A percentile compares a stretch with the other conserved stretches of the same genome.
phyloP scores from a whole-genome alignment of 23 red algal species.

The Gracilaria caudata region DNA sequence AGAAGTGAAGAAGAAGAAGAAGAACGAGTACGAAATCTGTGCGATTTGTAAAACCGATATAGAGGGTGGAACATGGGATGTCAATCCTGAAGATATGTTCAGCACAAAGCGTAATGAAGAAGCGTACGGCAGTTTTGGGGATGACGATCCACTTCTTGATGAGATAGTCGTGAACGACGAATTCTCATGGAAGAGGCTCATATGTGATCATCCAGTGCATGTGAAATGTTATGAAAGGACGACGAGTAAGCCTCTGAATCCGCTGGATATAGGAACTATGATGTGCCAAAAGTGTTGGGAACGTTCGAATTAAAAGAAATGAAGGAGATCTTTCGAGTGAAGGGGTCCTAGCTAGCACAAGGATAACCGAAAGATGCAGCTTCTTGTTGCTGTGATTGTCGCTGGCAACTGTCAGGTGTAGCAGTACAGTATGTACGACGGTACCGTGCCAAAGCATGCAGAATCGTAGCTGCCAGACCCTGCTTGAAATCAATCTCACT shows the following conservation, averaged over 20 bases:
- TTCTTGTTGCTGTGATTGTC: too few relatives aligned
- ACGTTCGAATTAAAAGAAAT: background rate
- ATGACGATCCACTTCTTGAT: slow-evolving; percentile 15
- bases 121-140: background rate
- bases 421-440: too few relatives aligned
- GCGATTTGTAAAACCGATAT: slow-evolving; percentile 1
- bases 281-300: slow-evolving; percentile 27
- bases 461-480: too few relatives aligned
- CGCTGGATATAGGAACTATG: background rate
- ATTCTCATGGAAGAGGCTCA: background rate
- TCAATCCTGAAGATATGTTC: slow-evolving; percentile 23
- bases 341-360: background rate
- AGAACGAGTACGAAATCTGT: slow-evolving; percentile 25
- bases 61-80: slow-evolving; percentile 20
- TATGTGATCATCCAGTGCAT: slow-evolving; percentile 14
- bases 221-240: background rate
- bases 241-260: background rate
- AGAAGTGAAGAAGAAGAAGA: background rate
- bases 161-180: slow-evolving; percentile 7
- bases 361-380: too few relatives aligned
- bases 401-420: too few relatives aligned
- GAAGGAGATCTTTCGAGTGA: background rate
- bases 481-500: too few relatives aligned
- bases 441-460: too few relatives aligned
- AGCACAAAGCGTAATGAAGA: background rate